These are phyloP conservation scores for Dictyophora rubrovolvata DNA, from an alignment of 768 basidiomycete genomes.

Conservation along the genomic window DNA sequence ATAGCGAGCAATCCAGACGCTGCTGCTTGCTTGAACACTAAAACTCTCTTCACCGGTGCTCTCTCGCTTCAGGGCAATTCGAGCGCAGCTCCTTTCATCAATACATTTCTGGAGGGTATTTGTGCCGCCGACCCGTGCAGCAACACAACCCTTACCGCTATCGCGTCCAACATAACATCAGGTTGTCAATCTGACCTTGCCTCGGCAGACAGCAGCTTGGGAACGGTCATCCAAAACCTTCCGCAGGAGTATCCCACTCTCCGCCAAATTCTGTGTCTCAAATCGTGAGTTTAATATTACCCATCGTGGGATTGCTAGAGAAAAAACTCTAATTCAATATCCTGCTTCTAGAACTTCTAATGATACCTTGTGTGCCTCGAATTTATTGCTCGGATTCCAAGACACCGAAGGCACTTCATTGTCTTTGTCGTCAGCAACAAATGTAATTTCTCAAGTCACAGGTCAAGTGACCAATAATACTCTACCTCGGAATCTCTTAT, in stretches of 20 bases:
- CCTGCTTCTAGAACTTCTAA: constrained; percentile 21
- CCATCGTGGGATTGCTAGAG: neutral
- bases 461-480: neutral
- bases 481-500: constrained; percentile 18
- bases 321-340: constrained; percentile 13
- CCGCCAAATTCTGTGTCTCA: constrained; percentile 49
- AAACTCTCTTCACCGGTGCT: constrained; percentile 32
- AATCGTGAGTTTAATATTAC: constrained; percentile 42
- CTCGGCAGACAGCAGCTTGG: neutral
- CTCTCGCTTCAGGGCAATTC: constrained; percentile 12
- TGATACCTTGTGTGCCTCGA: constrained; percentile 43
- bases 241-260: constrained; percentile 47
- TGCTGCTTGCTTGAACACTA: constrained; percentile 37
- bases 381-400: constrained; percentile 47
- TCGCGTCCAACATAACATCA: constrained; percentile 42
- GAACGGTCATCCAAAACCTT: constrained; percentile 28
- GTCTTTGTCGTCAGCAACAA: constrained; percentile 12
- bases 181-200: constrained; percentile 35
- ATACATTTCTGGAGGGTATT: constrained; percentile 51
- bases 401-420: constrained; percentile 18
- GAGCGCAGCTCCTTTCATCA: constrained; percentile 33
- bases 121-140: constrained; percentile 45
- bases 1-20: constrained; percentile 35
- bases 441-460: constrained; percentile 10
- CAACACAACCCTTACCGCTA: constrained; percentile 45